Evolutionary conservation across 805 yeast genomes (phyloP), one percentile per base, ranked within the genome.

Genomic region (Sugiyamaella smithiae): DNA sequence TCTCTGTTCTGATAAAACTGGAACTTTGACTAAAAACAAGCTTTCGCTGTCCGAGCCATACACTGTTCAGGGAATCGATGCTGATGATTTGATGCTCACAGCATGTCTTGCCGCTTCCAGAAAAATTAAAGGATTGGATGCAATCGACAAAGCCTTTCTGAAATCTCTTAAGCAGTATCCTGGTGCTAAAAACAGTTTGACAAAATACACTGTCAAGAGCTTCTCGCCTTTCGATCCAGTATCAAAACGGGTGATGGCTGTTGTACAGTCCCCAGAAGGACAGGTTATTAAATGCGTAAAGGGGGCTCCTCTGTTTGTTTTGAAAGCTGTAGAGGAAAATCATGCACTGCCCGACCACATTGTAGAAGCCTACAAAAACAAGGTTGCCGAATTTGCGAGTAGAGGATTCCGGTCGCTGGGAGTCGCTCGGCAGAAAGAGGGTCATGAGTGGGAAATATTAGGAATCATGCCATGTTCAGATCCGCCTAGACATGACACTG

Each of bases 381-480:
- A 88, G 74, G 97, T 89, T 66, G 96, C 96, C 67, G 97, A 89
- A 77, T 88, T 89, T 71, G 97, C 97, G 68, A 84, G 95, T 65
- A 85, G 96, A 82, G 97, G 97, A 81, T 89, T 88, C 91, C 81
- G 97, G 76, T 89, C 97, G 67, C 80, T 89, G 70, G 97, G 97
- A 84, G 96, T 89, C 77, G 97, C 97, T 59, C 87, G 97, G 82
- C 88, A 88, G 88, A 84, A 95, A 79, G 96, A 95, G 75, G 96
- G 88, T 75, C 95, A 95, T 66, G 95, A 87, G 82, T 89, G 96
- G 96, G 96, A 89, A 77, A 88, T 89, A 64, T 77, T 89, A 68
- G 97, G 97, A 72, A 90, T 89, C 72, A 88, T 89, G 96, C 97
- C 97, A 73, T 88, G 96, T 77, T 85, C 87, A 90, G 97, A 89